Evolutionary conservation across 1,284 basidiomycete genomes (phyloP).

Genomic region (Amylostereum areolatum): DNA sequence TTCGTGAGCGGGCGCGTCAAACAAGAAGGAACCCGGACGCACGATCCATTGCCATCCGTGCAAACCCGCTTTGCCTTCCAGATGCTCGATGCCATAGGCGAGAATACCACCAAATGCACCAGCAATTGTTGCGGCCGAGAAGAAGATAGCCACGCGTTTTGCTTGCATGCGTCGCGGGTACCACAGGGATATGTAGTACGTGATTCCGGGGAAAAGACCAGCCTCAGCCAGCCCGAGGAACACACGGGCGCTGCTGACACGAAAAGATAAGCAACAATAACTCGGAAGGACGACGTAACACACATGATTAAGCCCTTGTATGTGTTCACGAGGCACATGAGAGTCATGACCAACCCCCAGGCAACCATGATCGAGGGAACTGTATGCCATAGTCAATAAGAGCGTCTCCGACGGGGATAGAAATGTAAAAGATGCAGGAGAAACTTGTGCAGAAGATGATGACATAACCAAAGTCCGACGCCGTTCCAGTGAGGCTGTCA

Average conservation of each 20-base stretch:
- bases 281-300: constrained; percentile 3
- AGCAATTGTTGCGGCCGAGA: constrained; percentile 52
- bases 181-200: constrained; percentile 51
- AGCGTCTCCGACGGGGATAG: background rate
- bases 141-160: constrained; percentile 50
- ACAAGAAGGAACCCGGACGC: constrained; percentile 23
- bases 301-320: constrained; percentile 25
- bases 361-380: constrained; percentile 22
- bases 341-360: constrained; percentile 29
- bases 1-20: background rate
- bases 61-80: constrained; percentile 31
- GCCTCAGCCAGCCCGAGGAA: constrained; percentile 50
- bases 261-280: background rate
- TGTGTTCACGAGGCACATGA: constrained; percentile 31
- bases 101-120: constrained; percentile 37
- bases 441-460: background rate
- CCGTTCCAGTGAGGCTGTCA: no score
- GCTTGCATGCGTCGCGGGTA: constrained; percentile 45
- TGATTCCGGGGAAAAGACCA: constrained; percentile 48
- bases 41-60: constrained; percentile 46
- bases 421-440: background rate
- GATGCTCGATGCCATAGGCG: constrained; percentile 28
- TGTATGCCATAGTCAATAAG: constrained; percentile 2
- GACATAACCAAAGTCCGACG: no score
- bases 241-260: constrained; percentile 32